A percentile compares a stretch with the other conserved stretches of the same genome.
These are phyloP conservation scores for Coemansia sp. DNA, from an alignment of 192 early-diverging fungal species.

Conservation along the genomic window DNA sequence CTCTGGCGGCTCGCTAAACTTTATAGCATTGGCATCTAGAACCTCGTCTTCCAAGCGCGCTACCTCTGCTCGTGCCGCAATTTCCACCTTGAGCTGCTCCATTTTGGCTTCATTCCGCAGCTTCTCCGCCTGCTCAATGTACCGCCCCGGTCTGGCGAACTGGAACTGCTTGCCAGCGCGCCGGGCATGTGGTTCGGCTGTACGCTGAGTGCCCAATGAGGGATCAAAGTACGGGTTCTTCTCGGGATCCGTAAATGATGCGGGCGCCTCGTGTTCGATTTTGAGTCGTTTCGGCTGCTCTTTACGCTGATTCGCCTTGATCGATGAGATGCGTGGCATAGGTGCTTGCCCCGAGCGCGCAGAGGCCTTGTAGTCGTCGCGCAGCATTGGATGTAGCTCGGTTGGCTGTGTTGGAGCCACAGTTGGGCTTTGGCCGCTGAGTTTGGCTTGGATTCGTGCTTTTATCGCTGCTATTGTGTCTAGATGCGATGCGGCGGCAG, in stretches of 20 bases:
- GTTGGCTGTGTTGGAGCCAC: conserved; percentile 5
- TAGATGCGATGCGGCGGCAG: conserved; percentile 14
- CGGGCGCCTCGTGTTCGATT: conserved; percentile 48
- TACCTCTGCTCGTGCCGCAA: conserved; percentile 22
- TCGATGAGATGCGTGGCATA: conserved; percentile 53
- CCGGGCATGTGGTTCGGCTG: conserved; percentile 49
- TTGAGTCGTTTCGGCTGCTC: conserved; percentile 55
- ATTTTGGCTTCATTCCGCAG: conserved; percentile 67
- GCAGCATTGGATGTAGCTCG: conserved; percentile 42
- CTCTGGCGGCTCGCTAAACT: conserved; percentile 64
- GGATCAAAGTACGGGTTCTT: conserved; percentile 93
- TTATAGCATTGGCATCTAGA: conserved; percentile 48
- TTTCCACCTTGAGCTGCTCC: conserved; percentile 52
- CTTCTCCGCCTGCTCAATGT: conserved; percentile 77
- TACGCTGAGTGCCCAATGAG: conserved; percentile 46
- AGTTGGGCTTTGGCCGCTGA: conserved; percentile 13
- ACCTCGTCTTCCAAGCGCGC: conserved; percentile 38
- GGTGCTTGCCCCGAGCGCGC: neutral
- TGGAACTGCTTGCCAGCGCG: conserved; percentile 55
- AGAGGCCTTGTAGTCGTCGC: conserved; percentile 45
- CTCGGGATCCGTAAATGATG: conserved; percentile 61
- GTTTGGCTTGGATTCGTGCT: conserved; percentile 33
- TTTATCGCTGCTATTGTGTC: conserved; percentile 37
- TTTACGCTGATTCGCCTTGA: conserved; percentile 72
- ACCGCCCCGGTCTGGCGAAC: conserved; percentile 84